Base-by-base conservation (phyloP, 768 basidiomycete genomes). In the Tubosaeta brunneosetosa region DNA sequence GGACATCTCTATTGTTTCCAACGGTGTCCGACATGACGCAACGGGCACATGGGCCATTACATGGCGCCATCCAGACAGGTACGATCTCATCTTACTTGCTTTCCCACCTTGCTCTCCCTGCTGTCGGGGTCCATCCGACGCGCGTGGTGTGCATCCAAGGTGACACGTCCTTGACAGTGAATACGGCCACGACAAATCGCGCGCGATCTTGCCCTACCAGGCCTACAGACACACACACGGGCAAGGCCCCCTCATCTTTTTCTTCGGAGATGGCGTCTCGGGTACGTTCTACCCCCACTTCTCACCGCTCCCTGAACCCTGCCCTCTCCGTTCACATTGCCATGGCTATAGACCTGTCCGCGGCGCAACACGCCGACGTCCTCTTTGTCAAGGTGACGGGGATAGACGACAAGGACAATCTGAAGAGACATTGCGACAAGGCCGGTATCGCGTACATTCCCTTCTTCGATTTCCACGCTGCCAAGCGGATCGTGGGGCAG, bases 221-320 rank as follows among this genome's bases (percentile, higher is more conserved):
- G 66, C 81, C 44, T 82, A 85, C 5, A 57, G 64, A 53, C 5
- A 34, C 7, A 13, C 46, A 16, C 60, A 64, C 49, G 43, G 49
- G 4, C 58, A 42, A 14, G 64, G 64, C 6, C 95, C 97, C 3
- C 84, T 80, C 2, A 74, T 95, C 10, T 95, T 99, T 73, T 99
- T 97, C 81, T 94, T 97, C 57, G 97, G 97, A 0, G 97, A 99
- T 66, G 97, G 97, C 32, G 97, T 97, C 46, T 94, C 91, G 51
- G 93, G 92, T 90, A 53, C 38, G 80, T 72, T 40, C 4, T 49
- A 27, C n/a, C 14, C 26, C 14, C 32, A 4, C 7, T 44, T 26
- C 34, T 25, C 29, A 16, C 19, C 33, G 11, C 26, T 33, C 53
- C 6, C 48, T 6, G 27, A 27, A 11, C 36, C 32, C 26, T 17